Base-by-base conservation (phyloP, 768 basidiomycete species). In the Dioszegia hungarica region DNA sequence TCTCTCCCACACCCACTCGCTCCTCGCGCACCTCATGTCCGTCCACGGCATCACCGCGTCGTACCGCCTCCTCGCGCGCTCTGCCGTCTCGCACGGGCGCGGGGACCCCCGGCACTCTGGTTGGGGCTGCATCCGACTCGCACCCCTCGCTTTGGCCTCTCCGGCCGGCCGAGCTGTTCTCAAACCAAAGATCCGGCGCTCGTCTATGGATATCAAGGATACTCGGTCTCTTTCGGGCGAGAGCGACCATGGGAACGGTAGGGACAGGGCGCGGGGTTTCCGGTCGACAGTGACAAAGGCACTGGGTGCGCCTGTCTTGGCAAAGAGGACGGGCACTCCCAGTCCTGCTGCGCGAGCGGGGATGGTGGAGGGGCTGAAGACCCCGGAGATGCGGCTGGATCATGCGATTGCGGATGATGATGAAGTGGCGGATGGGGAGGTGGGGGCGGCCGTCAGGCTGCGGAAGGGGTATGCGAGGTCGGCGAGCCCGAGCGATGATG, bases 61-160 rank as follows among this genome's bases (percentile, higher is more conserved):
- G 12, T 75, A 75, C 43, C 61, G 72, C 38, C 49, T 75, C 8
- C 48, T 70, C n/a, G 69, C 74, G 8, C 59, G 72, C 22, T 67
- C 74, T 6, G 63, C 64, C 20, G 51, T 59, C 19, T 55, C 58
- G 24, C 34, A 36, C 8, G 37, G 34, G 34, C 63, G 22, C 24
- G 44, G 33, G n/a, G 38, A 34, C 38, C 56, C 15, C 39, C 47
- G 4, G 36, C 25, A 36, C 14, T 43, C 59, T 27, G 67, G 70
- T 17, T 75, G 73, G 73, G 73, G 71, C 27, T 75, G 73, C 61
- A 70, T 75, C 48, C 62, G 73, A 5, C 62, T 75, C 17, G 65
- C 71, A 19, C 73, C 62, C 15, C 59, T 44, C 33, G 58, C 56
- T 15, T 24, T 56, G 12, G 36, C 50, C 59, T 57, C 10, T 59